Evolutionary conservation across 1,139 yeast genomes (phyloP).

Genomic region (Magnusiomyces paraingens): DNA sequence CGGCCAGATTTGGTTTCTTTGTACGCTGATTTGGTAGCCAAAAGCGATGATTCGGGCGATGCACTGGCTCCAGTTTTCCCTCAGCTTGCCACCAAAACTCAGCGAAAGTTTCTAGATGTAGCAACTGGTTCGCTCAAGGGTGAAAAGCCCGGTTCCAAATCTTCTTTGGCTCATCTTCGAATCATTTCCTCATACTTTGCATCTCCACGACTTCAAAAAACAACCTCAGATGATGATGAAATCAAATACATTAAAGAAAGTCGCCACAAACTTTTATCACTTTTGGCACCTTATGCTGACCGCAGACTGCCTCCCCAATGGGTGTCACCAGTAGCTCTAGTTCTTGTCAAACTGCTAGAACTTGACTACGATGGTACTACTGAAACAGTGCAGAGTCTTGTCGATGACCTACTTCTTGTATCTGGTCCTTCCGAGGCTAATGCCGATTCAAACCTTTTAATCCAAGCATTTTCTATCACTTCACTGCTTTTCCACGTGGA

Average conservation of each 20-base stretch:
- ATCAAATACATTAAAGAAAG: background rate
- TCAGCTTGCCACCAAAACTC: background rate
- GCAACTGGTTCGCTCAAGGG: background rate
- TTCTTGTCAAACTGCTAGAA: conserved; percentile 21
- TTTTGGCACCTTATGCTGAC: conserved; percentile 13
- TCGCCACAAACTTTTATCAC: conserved; percentile 12
- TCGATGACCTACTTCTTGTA: conserved; percentile 15
- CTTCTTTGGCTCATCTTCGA: conserved; percentile 8
- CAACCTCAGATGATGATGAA: conserved; percentile 7
- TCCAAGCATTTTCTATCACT: conserved; percentile 58
- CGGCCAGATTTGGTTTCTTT: background rate
- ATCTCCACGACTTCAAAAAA: background rate
- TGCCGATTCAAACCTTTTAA: conserved; percentile 18
- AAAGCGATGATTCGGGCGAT: background rate
- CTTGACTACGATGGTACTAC: conserved; percentile 16
- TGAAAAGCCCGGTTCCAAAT: background rate
- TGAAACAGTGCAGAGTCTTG: conserved; percentile 15
- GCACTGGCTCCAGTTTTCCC: conserved; percentile 1
- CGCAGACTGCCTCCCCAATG: conserved; percentile 10
- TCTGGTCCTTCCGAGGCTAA: conserved; percentile 10
- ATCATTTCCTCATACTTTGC: conserved; percentile 10
- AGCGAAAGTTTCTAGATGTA: background rate
- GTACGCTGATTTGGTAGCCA: background rate
- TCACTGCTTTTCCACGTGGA: conserved; percentile 61
- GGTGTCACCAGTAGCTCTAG: conserved; percentile 20